Evolutionary conservation across 768 basidiomycete genomes (phyloP).

Genomic region (Rhodotorula sphaerocarpa): DNA sequence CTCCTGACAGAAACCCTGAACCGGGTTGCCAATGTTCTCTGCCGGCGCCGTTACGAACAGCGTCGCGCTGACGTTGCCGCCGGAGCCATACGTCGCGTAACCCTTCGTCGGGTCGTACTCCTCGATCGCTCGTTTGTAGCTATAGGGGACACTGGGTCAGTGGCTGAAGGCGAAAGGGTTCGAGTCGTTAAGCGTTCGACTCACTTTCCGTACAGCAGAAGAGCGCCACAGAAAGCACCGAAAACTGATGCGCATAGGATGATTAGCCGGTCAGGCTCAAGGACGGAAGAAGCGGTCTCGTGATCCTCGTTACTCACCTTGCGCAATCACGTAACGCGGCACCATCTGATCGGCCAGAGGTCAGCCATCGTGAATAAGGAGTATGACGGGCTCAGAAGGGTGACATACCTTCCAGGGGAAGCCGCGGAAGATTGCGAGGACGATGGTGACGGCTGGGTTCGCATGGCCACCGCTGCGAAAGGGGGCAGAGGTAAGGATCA

Average conservation of each 20-base stretch:
- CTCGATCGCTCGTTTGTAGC: slow-evolving; percentile 18
- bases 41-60: slow-evolving; percentile 27
- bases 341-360: slow-evolving; percentile 9
- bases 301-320: slow-evolving; percentile 9
- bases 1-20: slow-evolving; percentile 28
- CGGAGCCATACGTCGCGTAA: neutral
- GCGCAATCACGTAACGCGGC: slow-evolving; percentile 27
- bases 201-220: slow-evolving; percentile 30
- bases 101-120: slow-evolving; percentile 27
- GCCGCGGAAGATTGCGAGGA: slow-evolving; percentile 24
- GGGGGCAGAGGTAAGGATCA: too few relatives aligned
- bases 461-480: slow-evolving; percentile 21
- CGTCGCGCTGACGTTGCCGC: slow-evolving; percentile 16
- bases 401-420: slow-evolving; percentile 30
- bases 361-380: neutral
- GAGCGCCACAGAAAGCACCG: slow-evolving; percentile 24
- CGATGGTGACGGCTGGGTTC: slow-evolving; percentile 23
- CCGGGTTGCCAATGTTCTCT: neutral
- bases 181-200: too few relatives aligned
- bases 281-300: too few relatives aligned
- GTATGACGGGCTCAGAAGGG: too few relatives aligned
- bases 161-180: too few relatives aligned
- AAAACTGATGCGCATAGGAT: too few relatives aligned
- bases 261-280: too few relatives aligned
- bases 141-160: too few relatives aligned